phyloP scores from a whole-genome alignment of 371 early-diverging fungal species.

The Mortierella sp. region DNA sequence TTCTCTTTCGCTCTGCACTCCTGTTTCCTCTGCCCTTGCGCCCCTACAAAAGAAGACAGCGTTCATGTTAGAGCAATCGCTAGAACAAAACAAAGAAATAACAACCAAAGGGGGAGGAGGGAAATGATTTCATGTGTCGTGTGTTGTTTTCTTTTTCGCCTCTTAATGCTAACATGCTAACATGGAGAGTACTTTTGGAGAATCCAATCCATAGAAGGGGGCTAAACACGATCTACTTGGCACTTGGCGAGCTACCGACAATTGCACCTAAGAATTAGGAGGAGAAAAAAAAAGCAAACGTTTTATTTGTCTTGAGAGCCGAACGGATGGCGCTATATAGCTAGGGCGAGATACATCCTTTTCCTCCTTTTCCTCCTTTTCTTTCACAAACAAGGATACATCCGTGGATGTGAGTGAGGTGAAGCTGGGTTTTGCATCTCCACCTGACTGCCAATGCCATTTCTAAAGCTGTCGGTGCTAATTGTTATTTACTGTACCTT shows the following conservation, averaged over 20 bases:
- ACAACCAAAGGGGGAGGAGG: no score
- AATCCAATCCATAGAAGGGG: neutral
- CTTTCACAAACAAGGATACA: neutral
- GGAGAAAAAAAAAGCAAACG: neutral
- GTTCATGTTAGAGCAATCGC: neutral
- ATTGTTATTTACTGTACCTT: neutral
- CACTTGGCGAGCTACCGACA: neutral
- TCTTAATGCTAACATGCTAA: neutral
- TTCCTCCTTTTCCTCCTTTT: neutral
- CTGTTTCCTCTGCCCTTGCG: no score
- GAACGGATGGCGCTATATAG: neutral
- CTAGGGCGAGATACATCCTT: neutral
- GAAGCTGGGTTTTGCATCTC: no score
- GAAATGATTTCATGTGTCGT: neutral
- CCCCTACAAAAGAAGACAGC: neutral
- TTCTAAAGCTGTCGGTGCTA: neutral
- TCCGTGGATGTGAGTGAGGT: neutral
- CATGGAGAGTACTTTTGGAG: neutral
- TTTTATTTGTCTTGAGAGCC: constrained; percentile 6
- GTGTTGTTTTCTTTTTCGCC: neutral
- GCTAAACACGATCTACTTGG: constrained; percentile 3
- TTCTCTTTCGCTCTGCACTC: no score
- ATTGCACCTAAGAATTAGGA: neutral
- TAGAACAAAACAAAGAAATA: neutral
- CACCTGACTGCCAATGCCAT: no score